Evolutionary conservation across 1,284 basidiomycete genomes (phyloP), one percentile per base, ranked within the genome.

Genomic region (Tilletia setariae): DNA sequence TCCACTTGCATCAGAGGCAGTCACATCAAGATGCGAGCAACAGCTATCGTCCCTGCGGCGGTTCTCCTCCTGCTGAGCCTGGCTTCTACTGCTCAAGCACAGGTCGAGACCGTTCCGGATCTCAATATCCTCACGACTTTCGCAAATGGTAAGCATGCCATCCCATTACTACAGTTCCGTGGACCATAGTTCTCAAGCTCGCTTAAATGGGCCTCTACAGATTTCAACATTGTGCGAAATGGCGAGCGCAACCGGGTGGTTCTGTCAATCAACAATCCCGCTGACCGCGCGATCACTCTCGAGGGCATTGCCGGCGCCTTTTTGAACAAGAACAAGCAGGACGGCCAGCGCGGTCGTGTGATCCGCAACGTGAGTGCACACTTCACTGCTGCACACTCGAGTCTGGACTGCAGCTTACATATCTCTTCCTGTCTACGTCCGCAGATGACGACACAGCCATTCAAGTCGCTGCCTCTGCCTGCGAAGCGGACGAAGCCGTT

Each of bases 191-290:
- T 8, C 43, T 21, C 21, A 62, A n/a, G 62, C n/a, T 32, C 9
- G 2, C 28, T 43, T 47, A 21, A 2, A 25, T 46, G 8, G 47
- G 49, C 35, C 66, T 65, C 61, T 63, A 56, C 64, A 40, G 53
- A 61, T 30, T 61, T 61, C 56, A 61, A 61, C 30, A 61, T 80
- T 65, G 79, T 81, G 68, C 73, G 76, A 65, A 82, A 82, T 67
- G 80, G 80, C 23, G 77, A 78, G 68, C 69, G 76, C 42, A 82
- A 80, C 72, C 74, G 79, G 21, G 80, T 80, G 35, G 80, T 81
- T 46, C 76, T 80, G 68, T 72, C 76, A 42, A 68, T 82, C 69
- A 73, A 69, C 53, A 72, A 76, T 65, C 70, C 79, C 35, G 73
- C 72, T 11, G 80, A 81, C 67, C 76, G 79, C 46, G 74, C 74